Evolutionary conservation across 331 rosid genomes (phyloP).

Genomic region (Quercus tomentella): DNA sequence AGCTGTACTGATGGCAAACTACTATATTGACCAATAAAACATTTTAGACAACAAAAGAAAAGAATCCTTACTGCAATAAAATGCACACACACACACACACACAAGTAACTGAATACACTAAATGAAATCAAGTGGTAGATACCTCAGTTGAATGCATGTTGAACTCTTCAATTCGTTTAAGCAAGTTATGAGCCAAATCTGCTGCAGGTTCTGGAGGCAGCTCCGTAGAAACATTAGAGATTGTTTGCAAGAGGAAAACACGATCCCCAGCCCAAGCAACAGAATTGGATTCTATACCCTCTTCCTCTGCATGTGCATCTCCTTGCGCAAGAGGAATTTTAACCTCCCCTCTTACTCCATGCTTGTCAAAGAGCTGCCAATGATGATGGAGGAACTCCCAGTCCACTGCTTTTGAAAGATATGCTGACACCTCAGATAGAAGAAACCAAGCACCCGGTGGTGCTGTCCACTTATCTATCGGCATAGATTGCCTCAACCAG

Average conservation of each 20-base stretch:
- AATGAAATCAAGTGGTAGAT: constrained; percentile 16
- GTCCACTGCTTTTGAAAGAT: constrained; percentile 71
- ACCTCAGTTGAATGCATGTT: constrained; percentile 96
- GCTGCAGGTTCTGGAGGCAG: constrained; percentile 80
- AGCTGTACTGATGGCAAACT: neutral
- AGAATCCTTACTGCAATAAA: constrained; percentile 1
- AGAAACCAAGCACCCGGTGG: constrained; percentile 97
- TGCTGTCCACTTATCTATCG: constrained; percentile 89
- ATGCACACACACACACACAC: no score
- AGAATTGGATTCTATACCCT: constrained; percentile 43
- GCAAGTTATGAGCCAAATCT: constrained; percentile 74
- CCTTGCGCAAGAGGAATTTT: constrained; percentile 40
- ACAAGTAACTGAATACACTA: neutral
- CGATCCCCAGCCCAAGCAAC: constrained; percentile 90
- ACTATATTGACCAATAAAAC: constrained; percentile 5
- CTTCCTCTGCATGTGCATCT: constrained; percentile 39
- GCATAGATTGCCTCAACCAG: constrained; percentile 66
- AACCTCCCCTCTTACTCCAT: constrained; percentile 37
- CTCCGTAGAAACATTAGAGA: constrained; percentile 84
- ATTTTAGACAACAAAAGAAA: constrained; percentile 9
- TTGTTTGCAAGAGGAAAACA: constrained; percentile 86
- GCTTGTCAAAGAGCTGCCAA: constrained; percentile 86
- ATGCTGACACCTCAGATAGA: constrained; percentile 80
- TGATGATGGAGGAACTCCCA: constrained; percentile 96
- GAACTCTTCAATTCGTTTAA: constrained; percentile 63